A percentile compares a stretch with the other conserved stretches of the same genome.
Evolutionary conservation across 2,329 filamentous ascomycete genomes (phyloP).

Genomic region (Aspergillus neoniger): DNA sequence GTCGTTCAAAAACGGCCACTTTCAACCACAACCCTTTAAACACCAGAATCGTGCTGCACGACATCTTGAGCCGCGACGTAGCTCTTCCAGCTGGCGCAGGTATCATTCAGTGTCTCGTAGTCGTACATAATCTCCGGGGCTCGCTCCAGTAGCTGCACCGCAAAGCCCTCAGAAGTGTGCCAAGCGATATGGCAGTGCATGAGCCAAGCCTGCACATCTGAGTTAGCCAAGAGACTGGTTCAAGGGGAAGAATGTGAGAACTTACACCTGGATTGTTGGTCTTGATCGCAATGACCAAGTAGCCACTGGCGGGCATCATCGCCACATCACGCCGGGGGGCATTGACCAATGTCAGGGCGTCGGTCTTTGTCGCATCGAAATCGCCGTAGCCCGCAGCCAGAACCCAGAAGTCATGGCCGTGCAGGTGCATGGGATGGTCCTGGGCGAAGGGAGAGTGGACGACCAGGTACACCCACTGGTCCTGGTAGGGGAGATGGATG

Average conservation of each 20-base stretch:
- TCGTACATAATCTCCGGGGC: conserved; percentile 7
- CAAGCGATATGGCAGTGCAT: conserved; percentile 17
- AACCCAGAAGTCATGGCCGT: conserved; percentile 52
- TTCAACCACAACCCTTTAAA: background rate
- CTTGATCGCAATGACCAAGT: conserved; percentile 15
- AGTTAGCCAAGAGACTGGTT: too few species aligned
- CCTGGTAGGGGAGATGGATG: background rate
- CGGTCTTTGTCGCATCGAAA: conserved; percentile 2
- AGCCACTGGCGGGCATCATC: conserved; percentile 14
- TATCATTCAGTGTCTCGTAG: conserved; percentile 1
- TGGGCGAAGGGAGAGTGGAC: conserved; percentile 16
- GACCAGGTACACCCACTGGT: conserved; percentile 37
- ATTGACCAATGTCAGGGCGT: conserved; percentile 12
- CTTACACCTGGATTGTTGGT: conserved; percentile 15
- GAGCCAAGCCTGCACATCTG: conserved; percentile 10
- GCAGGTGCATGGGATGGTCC: conserved; percentile 48
- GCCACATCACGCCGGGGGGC: conserved; percentile 17
- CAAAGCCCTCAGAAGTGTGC: conserved; percentile 13
- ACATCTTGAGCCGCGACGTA: background rate
- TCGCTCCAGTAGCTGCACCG: conserved; percentile 11
- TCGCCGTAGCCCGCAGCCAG: conserved; percentile 47
- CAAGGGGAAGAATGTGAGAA: too few species aligned
- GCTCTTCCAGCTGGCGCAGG: conserved; percentile 4
- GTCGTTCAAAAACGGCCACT: too few species aligned
- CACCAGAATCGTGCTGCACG: background rate